Conservation (phyloP, 2,329 filamentous ascomycete species). For the Paraphoma chrysanthemicola region DNA sequence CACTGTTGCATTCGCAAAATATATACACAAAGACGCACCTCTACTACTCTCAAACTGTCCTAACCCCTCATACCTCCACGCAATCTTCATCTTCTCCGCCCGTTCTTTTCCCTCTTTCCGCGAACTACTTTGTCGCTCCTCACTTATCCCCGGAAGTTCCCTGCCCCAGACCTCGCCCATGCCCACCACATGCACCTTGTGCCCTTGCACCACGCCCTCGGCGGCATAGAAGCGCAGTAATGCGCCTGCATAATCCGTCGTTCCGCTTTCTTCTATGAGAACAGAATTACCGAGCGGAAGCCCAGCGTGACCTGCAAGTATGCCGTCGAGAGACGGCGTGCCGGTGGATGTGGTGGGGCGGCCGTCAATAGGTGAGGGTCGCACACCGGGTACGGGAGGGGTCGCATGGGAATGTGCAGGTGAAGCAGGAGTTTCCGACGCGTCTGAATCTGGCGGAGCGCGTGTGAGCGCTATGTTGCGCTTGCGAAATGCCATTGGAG, state of each 20-base stretch:
- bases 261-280: constrained; percentile 85
- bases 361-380: constrained; percentile 88
- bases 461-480: constrained; percentile 66
- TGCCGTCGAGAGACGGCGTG: constrained; percentile 80
- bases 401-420: constrained; percentile 19
- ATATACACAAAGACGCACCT: constrained; percentile 61
- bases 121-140: constrained; percentile 45
- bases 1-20: constrained; percentile 20
- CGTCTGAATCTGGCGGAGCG: constrained; percentile 28
- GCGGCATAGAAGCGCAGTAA: constrained; percentile 89
- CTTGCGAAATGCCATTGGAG: constrained; percentile 72
- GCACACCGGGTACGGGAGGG: constrained; percentile 59
- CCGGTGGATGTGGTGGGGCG: constrained; percentile 90
- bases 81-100: constrained; percentile 88
- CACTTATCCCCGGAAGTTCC: constrained; percentile 78
- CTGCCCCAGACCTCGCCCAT: constrained; percentile 80
- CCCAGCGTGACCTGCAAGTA: constrained; percentile 86
- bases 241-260: constrained; percentile 89
- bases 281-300: constrained; percentile 81
- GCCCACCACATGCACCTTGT: constrained; percentile 85
- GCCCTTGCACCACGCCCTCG: constrained; percentile 90
- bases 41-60: constrained; percentile 71
- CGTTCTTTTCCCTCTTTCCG: constrained; percentile 42
- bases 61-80: constrained; percentile 92
- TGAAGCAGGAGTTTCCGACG: constrained; percentile 11